Percentiles rank a stretch among this genome's conserved stretches.
Evolutionary conservation across 306 rosid genomes (phyloP).

Genomic region (Acmispon strigosus): DNA sequence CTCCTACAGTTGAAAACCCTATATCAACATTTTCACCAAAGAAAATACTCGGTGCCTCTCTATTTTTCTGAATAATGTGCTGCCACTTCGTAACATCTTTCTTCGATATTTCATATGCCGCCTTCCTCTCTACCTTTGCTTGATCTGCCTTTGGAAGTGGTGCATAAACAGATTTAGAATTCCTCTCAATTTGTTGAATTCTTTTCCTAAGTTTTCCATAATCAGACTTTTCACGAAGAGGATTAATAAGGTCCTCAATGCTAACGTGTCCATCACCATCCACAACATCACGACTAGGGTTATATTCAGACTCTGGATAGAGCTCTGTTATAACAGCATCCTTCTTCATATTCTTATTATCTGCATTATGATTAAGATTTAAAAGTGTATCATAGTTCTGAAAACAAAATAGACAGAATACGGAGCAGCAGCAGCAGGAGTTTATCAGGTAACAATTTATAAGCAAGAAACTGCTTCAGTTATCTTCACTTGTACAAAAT

Average conservation of each 20-base stretch:
- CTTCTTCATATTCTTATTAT: slow-evolving; percentile 47
- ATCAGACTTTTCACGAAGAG: slow-evolving; percentile 60
- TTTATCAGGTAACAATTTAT: neutral
- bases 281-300: slow-evolving; percentile 66
- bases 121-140: slow-evolving; percentile 60
- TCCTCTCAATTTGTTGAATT: slow-evolving; percentile 33
- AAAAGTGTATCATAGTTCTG: neutral
- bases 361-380: slow-evolving; percentile 21
- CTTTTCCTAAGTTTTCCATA: slow-evolving; percentile 58
- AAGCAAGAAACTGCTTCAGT: neutral
- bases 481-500: neutral
- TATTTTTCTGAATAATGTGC: slow-evolving; percentile 61
- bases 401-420: neutral
- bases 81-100: slow-evolving; percentile 69
- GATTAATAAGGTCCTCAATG: slow-evolving; percentile 53
- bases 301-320: slow-evolving; percentile 84
- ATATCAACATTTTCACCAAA: slow-evolving; percentile 59
- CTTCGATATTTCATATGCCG: slow-evolving; percentile 52
- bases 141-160: slow-evolving; percentile 65
- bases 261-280: slow-evolving; percentile 61
- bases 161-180: slow-evolving; percentile 38
- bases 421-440: neutral
- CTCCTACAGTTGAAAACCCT: slow-evolving; percentile 81
- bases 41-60: slow-evolving; percentile 65
- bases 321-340: slow-evolving; percentile 50